A percentile compares a stretch with the other conserved stretches of the same genome.
These are phyloP conservation scores for Suillus subluteus DNA, from an alignment of 768 basidiomycete species.

Conservation along the genomic window DNA sequence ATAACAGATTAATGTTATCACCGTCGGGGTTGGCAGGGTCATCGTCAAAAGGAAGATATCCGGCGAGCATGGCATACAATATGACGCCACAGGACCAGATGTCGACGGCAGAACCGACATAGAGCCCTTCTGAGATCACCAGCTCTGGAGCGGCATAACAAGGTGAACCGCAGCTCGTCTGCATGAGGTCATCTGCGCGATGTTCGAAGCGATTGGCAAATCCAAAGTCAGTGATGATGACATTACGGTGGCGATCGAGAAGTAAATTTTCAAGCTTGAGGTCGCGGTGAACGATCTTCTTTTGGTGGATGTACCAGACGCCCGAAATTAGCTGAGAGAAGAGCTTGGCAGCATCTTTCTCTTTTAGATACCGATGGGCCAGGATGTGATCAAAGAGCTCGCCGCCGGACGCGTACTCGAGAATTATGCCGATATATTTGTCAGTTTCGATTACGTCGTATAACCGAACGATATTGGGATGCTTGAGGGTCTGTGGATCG, in stretches of 20 bases:
- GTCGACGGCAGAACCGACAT: constrained; percentile 96
- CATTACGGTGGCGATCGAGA: constrained; percentile 95
- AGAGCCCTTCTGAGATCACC: constrained; percentile 95
- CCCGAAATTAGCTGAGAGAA: constrained; percentile 98
- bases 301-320: constrained; percentile 98
- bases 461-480: constrained; percentile 96
- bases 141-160: constrained; percentile 99
- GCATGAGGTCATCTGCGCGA: constrained; percentile 93
- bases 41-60: constrained; percentile 98
- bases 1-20: constrained; percentile 98
- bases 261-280: constrained; percentile 98
- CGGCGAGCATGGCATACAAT: constrained; percentile 95
- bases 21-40: constrained; percentile 98
- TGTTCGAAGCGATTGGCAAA: constrained; percentile 98
- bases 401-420: constrained; percentile 97
- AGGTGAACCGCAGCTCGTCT: constrained; percentile 94
- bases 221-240: constrained; percentile 99
- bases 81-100: constrained; percentile 98
- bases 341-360: constrained; percentile 91
- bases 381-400: constrained; percentile 99
- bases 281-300: constrained; percentile 99
- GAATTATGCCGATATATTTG: constrained; percentile 99
- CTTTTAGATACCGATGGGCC: constrained; percentile 94
- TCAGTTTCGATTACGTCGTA: constrained; percentile 99
- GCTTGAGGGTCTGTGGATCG: constrained; percentile 77